Percentiles rank a stretch among this genome's conserved stretches.
These are phyloP conservation scores for Plantago elongata DNA, from an alignment of 257 asterid genomes.

Conservation along the genomic window DNA sequence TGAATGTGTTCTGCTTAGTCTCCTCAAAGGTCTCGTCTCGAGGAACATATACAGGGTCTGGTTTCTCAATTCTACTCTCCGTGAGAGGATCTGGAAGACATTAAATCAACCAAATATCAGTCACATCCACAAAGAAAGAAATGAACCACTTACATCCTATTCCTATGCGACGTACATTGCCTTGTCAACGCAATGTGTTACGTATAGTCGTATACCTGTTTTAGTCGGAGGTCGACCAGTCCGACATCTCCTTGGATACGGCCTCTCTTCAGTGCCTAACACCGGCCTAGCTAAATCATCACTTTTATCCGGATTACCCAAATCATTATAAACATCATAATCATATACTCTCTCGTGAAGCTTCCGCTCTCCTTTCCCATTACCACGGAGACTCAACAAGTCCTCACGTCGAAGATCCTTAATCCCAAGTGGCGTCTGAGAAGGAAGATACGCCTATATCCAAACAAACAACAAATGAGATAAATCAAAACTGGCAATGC, in stretches of 20 bases:
- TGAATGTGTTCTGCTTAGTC: conserved; percentile 66
- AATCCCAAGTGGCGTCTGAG: conserved; percentile 79
- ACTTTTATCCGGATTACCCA: conserved; percentile 79
- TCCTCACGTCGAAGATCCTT: conserved; percentile 68
- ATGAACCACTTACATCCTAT: not conserved
- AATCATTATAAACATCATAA: conserved; percentile 74
- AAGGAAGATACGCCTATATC: conserved; percentile 70
- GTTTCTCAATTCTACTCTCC: conserved; percentile 78
- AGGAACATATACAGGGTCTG: conserved; percentile 82
- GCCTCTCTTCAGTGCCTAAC: conserved; percentile 59
- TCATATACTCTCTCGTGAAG: conserved; percentile 74
- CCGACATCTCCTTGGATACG: conserved; percentile 90
- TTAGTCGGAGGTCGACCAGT: conserved; percentile 65
- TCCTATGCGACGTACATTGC: not conserved
- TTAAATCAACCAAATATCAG: not conserved
- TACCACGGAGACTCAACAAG: conserved; percentile 62
- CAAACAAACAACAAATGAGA: not conserved
- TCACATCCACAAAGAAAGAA: not conserved
- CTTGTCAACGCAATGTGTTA: not conserved
- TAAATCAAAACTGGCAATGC: not conserved
- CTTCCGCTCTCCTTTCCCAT: conserved; percentile 66
- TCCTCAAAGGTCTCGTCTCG: conserved; percentile 90
- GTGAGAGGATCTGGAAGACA: conserved; percentile 44
- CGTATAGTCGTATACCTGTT: conserved; percentile 36
- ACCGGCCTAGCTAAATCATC: conserved; percentile 56